Evolutionary conservation across 495 filamentous ascomycete species (phyloP).

Genomic region (Cladorrhinum samala): DNA sequence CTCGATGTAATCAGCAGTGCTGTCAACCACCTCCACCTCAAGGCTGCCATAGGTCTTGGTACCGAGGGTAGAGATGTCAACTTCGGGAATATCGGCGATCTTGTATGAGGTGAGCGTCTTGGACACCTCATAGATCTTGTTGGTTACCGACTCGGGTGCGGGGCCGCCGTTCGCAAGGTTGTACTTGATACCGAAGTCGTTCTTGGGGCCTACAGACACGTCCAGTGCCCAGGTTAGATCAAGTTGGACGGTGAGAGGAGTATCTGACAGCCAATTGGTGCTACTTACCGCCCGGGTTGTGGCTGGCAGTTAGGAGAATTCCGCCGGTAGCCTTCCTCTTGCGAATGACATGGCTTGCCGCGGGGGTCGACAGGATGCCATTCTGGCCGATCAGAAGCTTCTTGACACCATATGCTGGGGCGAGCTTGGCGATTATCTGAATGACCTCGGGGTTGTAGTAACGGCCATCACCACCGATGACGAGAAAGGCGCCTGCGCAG

Average conservation of each 20-base stretch:
- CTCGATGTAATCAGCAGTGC: constrained; percentile 80
- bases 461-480: constrained; percentile 96
- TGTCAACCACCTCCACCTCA: constrained; percentile 93
- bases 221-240: not conserved
- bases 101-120: constrained; percentile 90
- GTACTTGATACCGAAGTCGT: constrained; percentile 99
- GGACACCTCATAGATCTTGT: constrained; percentile 91
- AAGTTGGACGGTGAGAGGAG: no score
- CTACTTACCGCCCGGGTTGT: constrained; percentile 90
- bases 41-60: constrained; percentile 73
- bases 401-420: constrained; percentile 95
- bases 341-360: constrained; percentile 90
- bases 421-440: constrained; percentile 95
- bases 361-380: constrained; percentile 93
- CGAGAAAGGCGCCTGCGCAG: constrained; percentile 66
- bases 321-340: constrained; percentile 91
- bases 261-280: no score
- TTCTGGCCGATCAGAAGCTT: constrained; percentile 94
- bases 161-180: constrained; percentile 94
- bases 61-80: constrained; percentile 80
- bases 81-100: constrained; percentile 74
- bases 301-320: constrained; percentile 92
- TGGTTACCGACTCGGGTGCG: constrained; percentile 89
- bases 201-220: constrained; percentile 61
- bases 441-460: constrained; percentile 96